Conservation (phyloP, 2,329 filamentous ascomycete genomes). For the Balansia obtecta region DNA sequence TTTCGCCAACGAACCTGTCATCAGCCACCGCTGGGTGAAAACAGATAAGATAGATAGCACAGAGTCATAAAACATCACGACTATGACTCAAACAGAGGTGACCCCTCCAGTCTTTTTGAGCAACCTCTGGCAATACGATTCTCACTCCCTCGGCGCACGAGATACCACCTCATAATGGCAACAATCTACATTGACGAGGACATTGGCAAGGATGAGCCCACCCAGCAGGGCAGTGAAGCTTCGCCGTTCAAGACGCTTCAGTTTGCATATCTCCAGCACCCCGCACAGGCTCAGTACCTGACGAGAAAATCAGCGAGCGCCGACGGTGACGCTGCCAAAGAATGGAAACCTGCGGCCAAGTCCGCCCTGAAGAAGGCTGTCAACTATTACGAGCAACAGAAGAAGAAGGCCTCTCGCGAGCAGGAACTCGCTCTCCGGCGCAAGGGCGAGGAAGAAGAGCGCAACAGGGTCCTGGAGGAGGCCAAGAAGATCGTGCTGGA, state of each 20-base stretch:
- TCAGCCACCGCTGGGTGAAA: constrained; percentile 3
- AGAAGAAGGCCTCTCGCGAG: constrained; percentile 12
- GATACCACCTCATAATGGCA: constrained; percentile 15
- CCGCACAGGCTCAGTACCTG: constrained; percentile 18
- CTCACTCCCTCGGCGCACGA: constrained; percentile 2
- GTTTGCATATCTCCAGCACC: constrained; percentile 52
- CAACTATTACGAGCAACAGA: constrained; percentile 12
- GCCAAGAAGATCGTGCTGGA: constrained; percentile 61
- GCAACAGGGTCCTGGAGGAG: constrained; percentile 43
- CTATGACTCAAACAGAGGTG: neutral
- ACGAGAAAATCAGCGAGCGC: constrained; percentile 44
- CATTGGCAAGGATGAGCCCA: constrained; percentile 57
- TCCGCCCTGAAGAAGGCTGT: constrained; percentile 12
- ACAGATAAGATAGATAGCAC: neutral
- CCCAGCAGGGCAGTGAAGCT: constrained; percentile 54
- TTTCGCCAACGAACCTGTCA: neutral
- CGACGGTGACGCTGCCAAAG: constrained; percentile 13
- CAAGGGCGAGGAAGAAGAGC: constrained; percentile 12
- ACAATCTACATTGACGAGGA: constrained; percentile 56
- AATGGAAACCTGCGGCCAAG: constrained; percentile 18
- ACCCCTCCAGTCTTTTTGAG: neutral
- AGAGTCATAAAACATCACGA: neutral
- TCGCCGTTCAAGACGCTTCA: constrained; percentile 73
- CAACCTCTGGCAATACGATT: neutral
- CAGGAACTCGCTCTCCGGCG: constrained; percentile 10